Conservation (phyloP, 768 basidiomycete genomes). For the Clitopilus passeckerianus region DNA sequence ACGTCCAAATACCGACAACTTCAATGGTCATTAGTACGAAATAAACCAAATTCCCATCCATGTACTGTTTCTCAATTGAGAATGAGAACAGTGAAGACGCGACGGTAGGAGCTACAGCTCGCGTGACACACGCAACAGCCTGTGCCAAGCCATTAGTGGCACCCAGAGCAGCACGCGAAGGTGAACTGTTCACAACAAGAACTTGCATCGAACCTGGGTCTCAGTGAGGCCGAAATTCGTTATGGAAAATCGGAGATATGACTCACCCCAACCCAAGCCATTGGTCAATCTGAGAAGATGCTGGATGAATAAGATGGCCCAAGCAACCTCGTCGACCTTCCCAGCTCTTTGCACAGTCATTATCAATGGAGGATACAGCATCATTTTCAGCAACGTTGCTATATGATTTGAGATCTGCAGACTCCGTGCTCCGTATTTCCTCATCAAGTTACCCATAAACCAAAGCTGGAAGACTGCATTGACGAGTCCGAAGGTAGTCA, state of each 20-base stretch:
- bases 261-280: constrained; percentile 31
- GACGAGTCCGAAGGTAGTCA: constrained; percentile 44
- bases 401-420: constrained; percentile 36
- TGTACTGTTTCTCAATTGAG: constrained; percentile 46
- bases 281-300: constrained; percentile 19
- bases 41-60: constrained; percentile 58
- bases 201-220: constrained; percentile 42
- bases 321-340: constrained; percentile 23
- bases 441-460: constrained; percentile 44
- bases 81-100: constrained; percentile 66
- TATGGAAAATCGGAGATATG: background rate
- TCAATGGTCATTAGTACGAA: constrained; percentile 22
- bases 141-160: constrained; percentile 52
- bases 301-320: constrained; percentile 26
- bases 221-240: background rate
- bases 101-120: constrained; percentile 49
- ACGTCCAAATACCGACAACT: background rate
- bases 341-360: constrained; percentile 27
- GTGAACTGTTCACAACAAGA: constrained; percentile 52
- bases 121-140: constrained; percentile 35
- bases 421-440: constrained; percentile 41
- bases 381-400: constrained; percentile 17
- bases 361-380: constrained; percentile 27
- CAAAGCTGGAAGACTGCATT: constrained; percentile 52
- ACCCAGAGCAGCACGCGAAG: constrained; percentile 48